Evolutionary conservation across 306 rosid genomes (phyloP).

Genomic region (Casuarina glauca): DNA sequence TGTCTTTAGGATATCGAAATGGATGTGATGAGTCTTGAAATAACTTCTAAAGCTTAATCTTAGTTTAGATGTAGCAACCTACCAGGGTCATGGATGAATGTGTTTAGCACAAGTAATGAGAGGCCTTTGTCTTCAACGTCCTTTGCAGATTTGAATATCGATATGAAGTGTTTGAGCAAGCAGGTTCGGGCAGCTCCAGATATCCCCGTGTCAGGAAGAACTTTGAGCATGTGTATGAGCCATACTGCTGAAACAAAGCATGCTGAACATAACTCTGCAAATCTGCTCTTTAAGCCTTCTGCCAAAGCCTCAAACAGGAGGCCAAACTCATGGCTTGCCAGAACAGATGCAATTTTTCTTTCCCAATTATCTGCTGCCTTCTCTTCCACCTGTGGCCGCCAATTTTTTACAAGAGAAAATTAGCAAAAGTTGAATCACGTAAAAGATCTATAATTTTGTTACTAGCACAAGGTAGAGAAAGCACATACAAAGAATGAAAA

Average conservation of each 20-base stretch:
- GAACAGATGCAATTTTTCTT: slow-evolving; percentile 71
- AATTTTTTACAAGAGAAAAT: neutral
- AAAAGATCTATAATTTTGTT: slow-evolving; percentile 6
- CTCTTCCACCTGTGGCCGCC: slow-evolving; percentile 70
- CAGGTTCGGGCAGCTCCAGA: slow-evolving; percentile 72
- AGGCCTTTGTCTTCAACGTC: slow-evolving; percentile 75
- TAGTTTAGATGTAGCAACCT: slow-evolving; percentile 24
- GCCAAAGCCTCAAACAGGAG: slow-evolving; percentile 84
- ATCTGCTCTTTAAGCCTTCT: slow-evolving; percentile 74
- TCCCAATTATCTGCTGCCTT: slow-evolving; percentile 81
- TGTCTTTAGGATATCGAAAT: neutral
- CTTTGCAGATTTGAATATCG: slow-evolving; percentile 64
- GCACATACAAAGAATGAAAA: slow-evolving; percentile 12
- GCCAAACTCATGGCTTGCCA: slow-evolving; percentile 87
- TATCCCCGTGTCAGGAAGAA: slow-evolving; percentile 89
- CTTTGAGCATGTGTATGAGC: slow-evolving; percentile 72
- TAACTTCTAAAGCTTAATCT: neutral
- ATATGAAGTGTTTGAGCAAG: slow-evolving; percentile 66
- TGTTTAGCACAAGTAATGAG: slow-evolving; percentile 69
- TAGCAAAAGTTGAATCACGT: neutral
- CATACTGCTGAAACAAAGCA: slow-evolving; percentile 82
- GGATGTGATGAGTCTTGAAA: neutral
- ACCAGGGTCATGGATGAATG: slow-evolving; percentile 80
- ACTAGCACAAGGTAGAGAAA: neutral
- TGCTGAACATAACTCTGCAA: slow-evolving; percentile 56